phyloP scores from a whole-genome alignment of 257 asterid genomes.

The Haberlea rhodopensis region DNA sequence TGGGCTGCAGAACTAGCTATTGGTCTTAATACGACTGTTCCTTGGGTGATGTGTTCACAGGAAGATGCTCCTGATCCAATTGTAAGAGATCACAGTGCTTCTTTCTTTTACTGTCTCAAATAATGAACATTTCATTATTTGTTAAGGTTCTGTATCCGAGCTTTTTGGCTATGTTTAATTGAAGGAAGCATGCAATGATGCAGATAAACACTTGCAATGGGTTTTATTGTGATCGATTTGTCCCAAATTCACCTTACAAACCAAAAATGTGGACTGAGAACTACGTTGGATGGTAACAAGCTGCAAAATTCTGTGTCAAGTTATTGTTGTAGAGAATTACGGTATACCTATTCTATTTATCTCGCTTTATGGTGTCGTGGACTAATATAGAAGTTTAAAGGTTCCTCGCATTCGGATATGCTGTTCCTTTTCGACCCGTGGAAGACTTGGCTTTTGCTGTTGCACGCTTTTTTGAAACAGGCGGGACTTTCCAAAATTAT shows the following conservation, averaged over 20 bases:
- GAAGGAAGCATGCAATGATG: constrained; percentile 26
- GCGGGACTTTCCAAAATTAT: constrained; percentile 83
- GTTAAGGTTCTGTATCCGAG: not conserved
- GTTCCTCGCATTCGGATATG: constrained; percentile 81
- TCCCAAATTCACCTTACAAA: constrained; percentile 65
- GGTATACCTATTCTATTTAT: not conserved
- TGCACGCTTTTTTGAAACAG: constrained; percentile 77
- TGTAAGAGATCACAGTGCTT: constrained; percentile 35
- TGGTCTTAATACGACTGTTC: constrained; percentile 60
- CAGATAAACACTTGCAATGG: constrained; percentile 91
- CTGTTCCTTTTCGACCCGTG: constrained; percentile 74
- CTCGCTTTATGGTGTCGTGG: constrained; percentile 3
- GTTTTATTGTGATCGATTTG: constrained; percentile 66
- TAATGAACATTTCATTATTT: not conserved
- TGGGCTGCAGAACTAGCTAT: constrained; percentile 91
- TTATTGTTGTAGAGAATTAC: not conserved
- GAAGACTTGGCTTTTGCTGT: constrained; percentile 87
- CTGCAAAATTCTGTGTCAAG: not conserved
- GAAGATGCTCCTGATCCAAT: constrained; percentile 76
- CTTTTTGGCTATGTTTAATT: not conserved
- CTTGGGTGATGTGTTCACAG: constrained; percentile 87
- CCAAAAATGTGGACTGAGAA: constrained; percentile 90
- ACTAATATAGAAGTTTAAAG: constrained; percentile 31
- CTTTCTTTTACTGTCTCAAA: not conserved
- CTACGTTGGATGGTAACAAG: constrained; percentile 66